Base-by-base conservation (phyloP, 2,329 filamentous ascomycete species). In the Cordyceps militaris region DNA sequence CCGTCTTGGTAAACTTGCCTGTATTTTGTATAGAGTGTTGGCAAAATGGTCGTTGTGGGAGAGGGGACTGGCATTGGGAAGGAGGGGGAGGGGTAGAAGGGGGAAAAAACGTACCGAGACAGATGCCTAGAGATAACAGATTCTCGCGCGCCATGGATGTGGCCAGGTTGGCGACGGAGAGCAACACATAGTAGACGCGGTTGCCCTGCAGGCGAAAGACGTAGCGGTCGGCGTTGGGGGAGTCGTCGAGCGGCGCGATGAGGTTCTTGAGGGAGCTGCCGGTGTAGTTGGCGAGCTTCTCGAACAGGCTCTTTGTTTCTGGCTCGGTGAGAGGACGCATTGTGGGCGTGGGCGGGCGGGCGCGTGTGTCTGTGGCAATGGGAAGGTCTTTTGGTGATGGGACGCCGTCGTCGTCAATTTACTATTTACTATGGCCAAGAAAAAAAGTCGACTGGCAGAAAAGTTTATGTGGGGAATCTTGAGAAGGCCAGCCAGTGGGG, bases 1-100 rank as follows among this genome's bases (percentile, higher is more conserved):
- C 91, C 4, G 91, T 89, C 79, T 97, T 97, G 61, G 92, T 97
- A 77, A 97, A 95, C 71, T 97, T 96, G 67, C 91, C 91, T 83
- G 38, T 14, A 8, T n/a, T n/a, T n/a, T n/a, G n/a, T n/a, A n/a
- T n/a, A n/a, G n/a, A n/a, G n/a, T n/a, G n/a, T n/a, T n/a, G n/a
- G n/a, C n/a, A n/a, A n/a, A n/a, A n/a, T n/a, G n/a, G n/a, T 38
- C 7, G 8, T 38, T 32, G 16, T 6, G 1, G 36, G 16, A 14
- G 6, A n/a, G 16, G 14, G 16, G 36, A 14, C 30, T 32, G 30
- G n/a, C n/a, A n/a, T n/a, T n/a, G n/a, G n/a, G n/a, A n/a, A n/a
- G 10, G 30, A 5, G 30, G 30, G 30, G 30, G 30, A 10, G 5
- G 30, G 30, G 13, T 10, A 10, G 8, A 38, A 19, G 10, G 1